Percentiles rank a stretch among this genome's conserved stretches.
Conservation (phyloP, 495 filamentous ascomycete species). For the Xylaria telfairii region DNA sequence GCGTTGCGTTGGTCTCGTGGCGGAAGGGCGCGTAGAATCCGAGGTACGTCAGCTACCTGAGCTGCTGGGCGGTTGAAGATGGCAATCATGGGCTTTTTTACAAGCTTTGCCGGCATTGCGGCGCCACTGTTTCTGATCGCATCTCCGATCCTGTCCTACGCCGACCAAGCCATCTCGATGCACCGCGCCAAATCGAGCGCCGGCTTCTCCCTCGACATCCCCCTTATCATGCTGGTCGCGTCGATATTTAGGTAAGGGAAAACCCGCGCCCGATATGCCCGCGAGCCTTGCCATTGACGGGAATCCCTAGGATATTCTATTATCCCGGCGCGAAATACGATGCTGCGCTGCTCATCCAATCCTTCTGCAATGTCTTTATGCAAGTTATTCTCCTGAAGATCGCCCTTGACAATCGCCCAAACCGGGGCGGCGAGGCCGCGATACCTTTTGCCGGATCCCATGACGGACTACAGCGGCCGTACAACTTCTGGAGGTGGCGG, state of each 20-base stretch:
- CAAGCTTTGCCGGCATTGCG: slow-evolving; percentile 53
- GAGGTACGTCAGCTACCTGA: not conserved
- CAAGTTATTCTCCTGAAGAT: slow-evolving; percentile 87
- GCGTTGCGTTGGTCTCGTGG: not conserved
- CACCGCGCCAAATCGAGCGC: slow-evolving; percentile 79
- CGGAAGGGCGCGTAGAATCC: not conserved
- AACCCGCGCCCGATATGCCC: not conserved
- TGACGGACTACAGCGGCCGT: slow-evolving; percentile 69
- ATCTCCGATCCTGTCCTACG: slow-evolving; percentile 85
- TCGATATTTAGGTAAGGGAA: slow-evolving; percentile 81
- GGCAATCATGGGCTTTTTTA: slow-evolving; percentile 47
- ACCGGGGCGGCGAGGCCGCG: slow-evolving; percentile 61
- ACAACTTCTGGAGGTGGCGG: slow-evolving; percentile 94
- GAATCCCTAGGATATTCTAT: slow-evolving; percentile 76
- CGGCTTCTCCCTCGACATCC: slow-evolving; percentile 88
- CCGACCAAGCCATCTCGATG: slow-evolving; percentile 91
- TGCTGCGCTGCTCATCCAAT: slow-evolving; percentile 78
- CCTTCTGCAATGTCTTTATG: slow-evolving; percentile 83
- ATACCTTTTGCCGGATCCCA: slow-evolving; percentile 62
- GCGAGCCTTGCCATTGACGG: slow-evolving; percentile 24
- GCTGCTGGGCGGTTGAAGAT: slow-evolving; percentile 1
- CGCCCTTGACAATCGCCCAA: slow-evolving; percentile 85
- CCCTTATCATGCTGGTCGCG: slow-evolving; percentile 95
- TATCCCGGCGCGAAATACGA: slow-evolving; percentile 91
- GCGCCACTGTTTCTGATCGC: slow-evolving; percentile 70